Evolutionary conservation across 2,329 filamentous ascomycete genomes (phyloP), one percentile per base, ranked within the genome.

Genomic region (Fusarium subglutinans): DNA sequence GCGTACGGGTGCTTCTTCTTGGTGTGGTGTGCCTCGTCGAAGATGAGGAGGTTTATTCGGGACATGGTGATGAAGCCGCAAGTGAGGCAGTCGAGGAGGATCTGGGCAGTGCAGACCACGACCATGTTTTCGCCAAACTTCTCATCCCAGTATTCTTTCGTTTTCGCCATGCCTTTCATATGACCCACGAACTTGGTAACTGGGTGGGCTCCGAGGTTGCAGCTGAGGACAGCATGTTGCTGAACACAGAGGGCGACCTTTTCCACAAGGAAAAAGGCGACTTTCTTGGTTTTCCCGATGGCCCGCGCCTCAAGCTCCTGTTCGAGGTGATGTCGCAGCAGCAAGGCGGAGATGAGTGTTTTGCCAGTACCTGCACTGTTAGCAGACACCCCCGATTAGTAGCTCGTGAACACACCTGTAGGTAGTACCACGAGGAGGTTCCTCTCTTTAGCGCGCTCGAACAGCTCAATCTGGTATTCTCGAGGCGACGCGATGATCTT

Each of bases 1-100:
- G 96, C 94, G 79, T 98, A 99, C 0, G 94, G 89, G 78, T 99
- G 96, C 58, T 95, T 93, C 81, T 96, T 97, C 83, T 99, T 99
- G 1, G 96, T 91, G 79, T 98, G 96, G 78, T 99, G 96, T 11
- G 95, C 96, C 82, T 99, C 96, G 78, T 99, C 96, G 74, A 99
- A 98, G 68, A 98, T 91, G 43, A 99, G 86, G 3, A 99, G 88
- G 78, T 96, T 98, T 81, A 98, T 94, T 76, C 93, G 90, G 24
- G 90, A 85, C 84, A 99, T 98, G 15, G 83, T 88, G 67, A 98
- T 88, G 81, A 94, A 97, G 2, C 93, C 92, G 77, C 93, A 92
- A 72, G 91, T 89, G 6, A 99, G 87, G 76, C 93, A 94, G 70
- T 94, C 90, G 41, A 93, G 88, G 9, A 98, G 86, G 7, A 98